Percentiles rank a stretch among this genome's conserved stretches.
Evolutionary conservation across 2,329 filamentous ascomycete species (phyloP).

Genomic region (Venturia nashicola): DNA sequence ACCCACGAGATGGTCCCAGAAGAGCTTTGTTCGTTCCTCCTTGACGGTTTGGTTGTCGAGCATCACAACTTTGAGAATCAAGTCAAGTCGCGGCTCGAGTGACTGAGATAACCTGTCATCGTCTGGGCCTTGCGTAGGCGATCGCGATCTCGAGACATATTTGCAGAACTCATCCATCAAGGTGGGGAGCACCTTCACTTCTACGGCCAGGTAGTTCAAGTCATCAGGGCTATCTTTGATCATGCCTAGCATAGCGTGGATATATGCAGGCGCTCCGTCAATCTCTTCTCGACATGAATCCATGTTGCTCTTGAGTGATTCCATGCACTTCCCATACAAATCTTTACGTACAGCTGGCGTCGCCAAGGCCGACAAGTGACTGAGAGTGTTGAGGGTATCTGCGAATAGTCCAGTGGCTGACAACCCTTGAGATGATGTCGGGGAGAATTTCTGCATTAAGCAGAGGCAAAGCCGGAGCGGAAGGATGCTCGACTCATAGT

Average conservation of each 20-base stretch:
- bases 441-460: constrained; percentile 3
- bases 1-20: constrained; percentile 68
- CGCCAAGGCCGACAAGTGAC: not conserved
- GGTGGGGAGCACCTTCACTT: constrained; percentile 17
- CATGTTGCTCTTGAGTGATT: not conserved
- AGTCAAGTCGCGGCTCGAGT: constrained; percentile 34
- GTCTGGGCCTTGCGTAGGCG: not conserved
- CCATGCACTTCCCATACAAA: constrained; percentile 3
- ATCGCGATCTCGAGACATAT: constrained; percentile 15
- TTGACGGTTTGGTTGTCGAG: constrained; percentile 51
- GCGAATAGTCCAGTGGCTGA: not conserved
- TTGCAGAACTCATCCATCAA: constrained; percentile 27
- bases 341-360: not conserved
- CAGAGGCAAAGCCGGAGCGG: constrained; percentile 4
- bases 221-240: constrained; percentile 1
- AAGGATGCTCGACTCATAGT: constrained; percentile 3
- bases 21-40: constrained; percentile 44
- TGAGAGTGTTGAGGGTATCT: not conserved
- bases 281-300: not conserved
- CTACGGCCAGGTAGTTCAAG: constrained; percentile 17
- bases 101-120: not conserved
- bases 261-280: not conserved
- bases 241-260: constrained; percentile 6
- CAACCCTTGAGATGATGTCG: not conserved
- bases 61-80: constrained; percentile 46